Evolutionary conservation across 345 rosid genomes (phyloP), one percentile per base, ranked within the genome.

Genomic region (Heritiera littoralis): DNA sequence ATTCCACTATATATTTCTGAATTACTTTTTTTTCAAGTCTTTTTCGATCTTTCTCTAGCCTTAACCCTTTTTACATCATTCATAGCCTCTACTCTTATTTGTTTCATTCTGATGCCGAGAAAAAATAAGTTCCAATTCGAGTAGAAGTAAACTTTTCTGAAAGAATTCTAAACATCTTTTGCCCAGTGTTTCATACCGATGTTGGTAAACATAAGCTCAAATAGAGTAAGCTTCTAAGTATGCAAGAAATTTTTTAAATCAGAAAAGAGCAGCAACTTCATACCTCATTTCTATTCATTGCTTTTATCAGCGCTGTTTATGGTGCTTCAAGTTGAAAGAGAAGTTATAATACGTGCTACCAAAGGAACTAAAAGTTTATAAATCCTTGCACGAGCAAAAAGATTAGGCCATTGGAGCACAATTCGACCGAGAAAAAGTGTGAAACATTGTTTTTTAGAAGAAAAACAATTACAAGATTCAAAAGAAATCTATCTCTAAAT

Each of bases 401-500:
- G 32, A 52, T 52, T 54, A 51, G 75, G 14, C 79, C 86, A 61
- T 72, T 74, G 86, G 65, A 69, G 79, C 77, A 83, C 43, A 45
- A 63, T 48, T 52, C 75, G 12, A 32, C 48, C 48, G 74, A 67
- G 77, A n/a, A n/a, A n/a, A n/a, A n/a, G n/a, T n/a, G n/a, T n/a
- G 78, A 72, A 70, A 60, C 54, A 38, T 73, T 11, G 75, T 32
- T 60, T 51, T 20, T 52, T 56, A 30, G 58, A 61, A 65, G 61
- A 76, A 64, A 80, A 77, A 55, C 69, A 35, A 76, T 59, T 60
- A 76, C 73, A 74, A 72, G 72, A 81, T 77, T 89, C 86, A 91
- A 84, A 93, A 89, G 92, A 90, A 93, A 81, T 92, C 97, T 20
- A 92, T 89, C 76, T 92, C 97, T 78, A 89, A 85, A 88, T 90